Base-by-base conservation (phyloP, 2,329 filamentous ascomycete genomes). In the Metarhizium anisopliae region DNA sequence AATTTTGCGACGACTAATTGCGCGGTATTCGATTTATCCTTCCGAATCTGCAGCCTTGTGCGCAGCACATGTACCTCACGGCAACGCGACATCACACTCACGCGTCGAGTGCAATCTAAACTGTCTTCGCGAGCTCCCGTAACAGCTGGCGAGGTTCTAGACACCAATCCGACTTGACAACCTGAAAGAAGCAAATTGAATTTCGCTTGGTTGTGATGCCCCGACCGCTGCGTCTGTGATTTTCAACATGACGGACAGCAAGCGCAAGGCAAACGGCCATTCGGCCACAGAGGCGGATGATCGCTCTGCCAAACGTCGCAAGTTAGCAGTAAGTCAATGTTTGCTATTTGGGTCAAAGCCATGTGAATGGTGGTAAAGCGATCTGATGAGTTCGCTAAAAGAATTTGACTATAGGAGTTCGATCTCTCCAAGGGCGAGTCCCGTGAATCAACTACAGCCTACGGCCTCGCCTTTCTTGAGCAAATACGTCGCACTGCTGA, bases 401-500 rank as follows among this genome's bases (percentile, higher is more conserved):
- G 60, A 49, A 35, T 20, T 43, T 42, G 42, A 53, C 56, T 20
- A 25, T 45, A 71, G 70, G 67, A 68, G 59, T 80, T 75, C 60
- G 76, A 82, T 59, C 69, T 82, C 32, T 68, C 73, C 51, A 73
- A 78, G 56, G 77, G 76, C 61, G 87, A 92, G 71, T 84, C 81
- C 16, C 71, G 74, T 54, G 84, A 88, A 67, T 84, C 84, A 16
- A 92, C 88, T 2, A 85, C 84, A 14, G 79, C 84, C 55, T 81
- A 84, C 64, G 90, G 90, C 42, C 73, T 89, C 63, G 81, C 80
- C 61, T 88, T 95, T 65, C 74, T 95, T 49, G 84, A 89, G 54
- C 84, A 86, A 66, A 82, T 95, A 66, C 85, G 85, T 63, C 79
- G 82, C 60, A 90, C 89, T 25, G 83, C 84, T 59, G 90, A 95